Conservation (phyloP, 2,329 filamentous ascomycete species). For the Phialocephala sp. region DNA sequence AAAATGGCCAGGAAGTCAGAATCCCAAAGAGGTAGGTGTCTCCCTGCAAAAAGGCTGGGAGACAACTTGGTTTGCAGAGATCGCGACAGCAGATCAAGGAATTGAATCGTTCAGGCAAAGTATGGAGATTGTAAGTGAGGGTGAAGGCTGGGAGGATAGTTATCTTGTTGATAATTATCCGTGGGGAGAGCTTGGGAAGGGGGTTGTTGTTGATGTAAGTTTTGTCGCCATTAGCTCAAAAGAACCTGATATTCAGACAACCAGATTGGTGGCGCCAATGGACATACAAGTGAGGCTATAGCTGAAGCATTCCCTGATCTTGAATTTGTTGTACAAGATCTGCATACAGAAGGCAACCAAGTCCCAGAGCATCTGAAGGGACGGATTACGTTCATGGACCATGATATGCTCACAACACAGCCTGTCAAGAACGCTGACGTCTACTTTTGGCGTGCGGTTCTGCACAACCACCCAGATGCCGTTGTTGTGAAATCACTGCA, state of each 20-base stretch:
- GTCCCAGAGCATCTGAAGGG: conserved; percentile 6
- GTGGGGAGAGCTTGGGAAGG: conserved; percentile 36
- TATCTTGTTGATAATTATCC: conserved; percentile 25
- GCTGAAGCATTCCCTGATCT: conserved; percentile 34
- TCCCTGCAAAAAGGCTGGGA: not conserved
- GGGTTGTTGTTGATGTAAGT: conserved; percentile 37
- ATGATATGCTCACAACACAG: conserved; percentile 49
- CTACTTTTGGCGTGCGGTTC: conserved; percentile 38
- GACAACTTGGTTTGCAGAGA: conserved; percentile 11
- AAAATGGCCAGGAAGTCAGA: conserved; percentile 16
- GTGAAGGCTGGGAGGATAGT: conserved; percentile 16
- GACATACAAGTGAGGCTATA: conserved; percentile 35
- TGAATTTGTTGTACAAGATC: conserved; percentile 38
- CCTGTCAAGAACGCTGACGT: conserved; percentile 46
- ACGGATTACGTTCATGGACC: conserved; percentile 31
- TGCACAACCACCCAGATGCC: conserved; percentile 42
- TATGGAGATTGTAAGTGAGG: conserved; percentile 13
- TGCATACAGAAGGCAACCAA: conserved; percentile 8
- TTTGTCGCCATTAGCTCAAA: not conserved
- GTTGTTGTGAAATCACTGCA: conserved; percentile 19
- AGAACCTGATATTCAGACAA: not conserved
- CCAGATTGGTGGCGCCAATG: conserved; percentile 38
- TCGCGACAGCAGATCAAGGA: not conserved
- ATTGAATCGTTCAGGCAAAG: conserved; percentile 3
- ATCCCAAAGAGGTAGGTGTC: conserved; percentile 13